Conservation (phyloP, 371 early-diverging fungal genomes). For the Mucor mucedo region DNA sequence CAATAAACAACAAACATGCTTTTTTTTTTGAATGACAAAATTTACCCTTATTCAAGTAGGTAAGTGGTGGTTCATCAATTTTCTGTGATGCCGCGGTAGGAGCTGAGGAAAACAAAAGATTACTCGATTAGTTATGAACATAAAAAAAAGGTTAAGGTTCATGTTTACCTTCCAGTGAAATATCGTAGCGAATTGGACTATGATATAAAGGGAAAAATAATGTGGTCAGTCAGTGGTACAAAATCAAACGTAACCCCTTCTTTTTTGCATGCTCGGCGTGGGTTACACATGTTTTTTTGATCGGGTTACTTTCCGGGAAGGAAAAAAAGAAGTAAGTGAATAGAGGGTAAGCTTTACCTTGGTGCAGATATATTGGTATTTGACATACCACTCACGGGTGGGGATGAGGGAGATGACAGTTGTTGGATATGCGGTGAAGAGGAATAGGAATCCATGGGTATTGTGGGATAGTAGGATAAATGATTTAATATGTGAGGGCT, state of each 20-base stretch:
- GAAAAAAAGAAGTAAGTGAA: not conserved
- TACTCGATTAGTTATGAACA: not conserved
- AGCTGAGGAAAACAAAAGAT: constrained; percentile 8
- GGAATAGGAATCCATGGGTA: not conserved
- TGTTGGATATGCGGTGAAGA: constrained; percentile 6
- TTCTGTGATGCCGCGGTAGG: constrained; percentile 38
- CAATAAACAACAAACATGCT: no score
- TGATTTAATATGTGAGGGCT: constrained; percentile 20
- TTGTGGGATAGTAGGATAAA: constrained; percentile 4
- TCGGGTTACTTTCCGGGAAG: constrained; percentile 23
- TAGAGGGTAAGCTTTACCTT: not conserved
- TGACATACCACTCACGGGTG: constrained; percentile 7
- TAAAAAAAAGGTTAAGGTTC: not conserved
- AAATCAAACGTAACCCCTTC: not conserved
- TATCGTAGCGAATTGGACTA: constrained; percentile 23
- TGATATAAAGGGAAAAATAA: not conserved
- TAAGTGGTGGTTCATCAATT: constrained; percentile 29
- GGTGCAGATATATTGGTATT: not conserved
- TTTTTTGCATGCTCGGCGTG: constrained; percentile 20
- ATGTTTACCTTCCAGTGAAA: constrained; percentile 26
- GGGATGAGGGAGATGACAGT: constrained; percentile 7
- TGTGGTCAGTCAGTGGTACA: constrained; percentile 17
- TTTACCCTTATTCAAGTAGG: constrained; percentile 38
- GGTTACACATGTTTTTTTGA: constrained; percentile 23
- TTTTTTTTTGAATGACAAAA: not conserved